Evolutionary conservation across 2,329 filamentous ascomycete species (phyloP).

Genomic region (Rasamsonia emersonii): DNA sequence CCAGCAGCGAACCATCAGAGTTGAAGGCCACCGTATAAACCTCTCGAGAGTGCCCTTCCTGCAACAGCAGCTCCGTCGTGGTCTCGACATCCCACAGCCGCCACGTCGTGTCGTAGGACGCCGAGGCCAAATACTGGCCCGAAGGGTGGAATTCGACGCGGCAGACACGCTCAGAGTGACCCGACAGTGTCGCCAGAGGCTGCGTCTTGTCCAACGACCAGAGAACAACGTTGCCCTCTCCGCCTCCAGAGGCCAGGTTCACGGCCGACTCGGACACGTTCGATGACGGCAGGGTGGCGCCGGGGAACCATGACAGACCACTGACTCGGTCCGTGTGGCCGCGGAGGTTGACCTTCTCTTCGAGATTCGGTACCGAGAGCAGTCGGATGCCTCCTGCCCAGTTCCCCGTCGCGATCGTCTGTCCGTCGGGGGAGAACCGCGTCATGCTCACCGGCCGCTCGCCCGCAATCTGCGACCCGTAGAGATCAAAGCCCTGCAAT

Average conservation of each 20-base stretch:
- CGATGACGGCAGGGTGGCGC: conserved; percentile 63
- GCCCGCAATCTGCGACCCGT: conserved; percentile 85
- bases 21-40: conserved; percentile 90
- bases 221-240: conserved; percentile 76
- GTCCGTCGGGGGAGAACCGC: conserved; percentile 76
- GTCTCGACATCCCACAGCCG: conserved; percentile 89
- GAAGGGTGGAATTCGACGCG: conserved; percentile 92
- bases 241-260: conserved; percentile 84
- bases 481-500: conserved; percentile 75
- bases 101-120: conserved; percentile 95
- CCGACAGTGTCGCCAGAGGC: conserved; percentile 70
- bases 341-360: conserved; percentile 64
- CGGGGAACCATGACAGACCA: conserved; percentile 83
- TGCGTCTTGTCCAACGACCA: conserved; percentile 87
- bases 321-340: conserved; percentile 86
- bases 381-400: conserved; percentile 88
- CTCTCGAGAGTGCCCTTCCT: conserved; percentile 90
- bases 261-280: conserved; percentile 63
- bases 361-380: conserved; percentile 71
- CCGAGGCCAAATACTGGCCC: conserved; percentile 79
- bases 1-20: conserved; percentile 78
- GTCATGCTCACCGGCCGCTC: conserved; percentile 88
- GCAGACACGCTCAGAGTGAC: conserved; percentile 80
- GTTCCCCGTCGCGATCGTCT: conserved; percentile 79
- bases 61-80: conserved; percentile 71